Base-by-base conservation (phyloP, 2,329 filamentous ascomycete genomes). In the Hyphodiscus sp. region DNA sequence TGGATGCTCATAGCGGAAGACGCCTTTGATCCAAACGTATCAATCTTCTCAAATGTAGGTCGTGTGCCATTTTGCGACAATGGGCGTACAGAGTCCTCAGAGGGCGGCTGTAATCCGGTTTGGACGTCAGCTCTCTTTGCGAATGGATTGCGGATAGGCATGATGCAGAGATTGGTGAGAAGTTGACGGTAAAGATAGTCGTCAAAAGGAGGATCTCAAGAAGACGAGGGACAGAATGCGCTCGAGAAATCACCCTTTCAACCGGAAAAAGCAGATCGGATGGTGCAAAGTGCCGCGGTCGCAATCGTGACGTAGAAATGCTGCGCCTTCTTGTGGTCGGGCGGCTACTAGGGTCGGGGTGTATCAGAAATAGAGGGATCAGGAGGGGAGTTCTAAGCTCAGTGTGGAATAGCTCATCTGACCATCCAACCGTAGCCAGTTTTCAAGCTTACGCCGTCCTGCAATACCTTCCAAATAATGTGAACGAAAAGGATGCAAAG, bases 131-230 rank as follows among this genome's bases (percentile, higher is more conserved):
- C 72, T 50, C 81, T 83, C 64, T 81, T 80, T 52, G 79, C 74
- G 67, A 90, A 87, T 29, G 85, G 83, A 69, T 89, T 90, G 61
- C 86, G 83, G 67, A 89, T 87, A 19, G 74, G 79, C 85, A 88
- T 88, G 54, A 60, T 74, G 20, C 23, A 9, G 9, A 9, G 18
- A 43, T 23, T 19, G 8, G 11, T 38, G 33, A 13, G 33, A 15
- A 38, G 11, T 13, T 38, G 23, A 3, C 23, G 8, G 16, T 38
- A n/a, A 10, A 38, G 33, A 10, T 38, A 48, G 51, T 29, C 45
- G 42, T 51, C n/a, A 45, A 41, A 29, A 45, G 49, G 15, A 33
- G 38, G 23, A n/a, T 43, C 9, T 33, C 38, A 38, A 29, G 20
- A 33, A 11, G 30, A 4, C n/a, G 20, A 9, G n/a, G 18, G 43